These are phyloP conservation scores for Wickerhamomyces alni DNA, from an alignment of 805 yeast genomes.

Conservation along the genomic window DNA sequence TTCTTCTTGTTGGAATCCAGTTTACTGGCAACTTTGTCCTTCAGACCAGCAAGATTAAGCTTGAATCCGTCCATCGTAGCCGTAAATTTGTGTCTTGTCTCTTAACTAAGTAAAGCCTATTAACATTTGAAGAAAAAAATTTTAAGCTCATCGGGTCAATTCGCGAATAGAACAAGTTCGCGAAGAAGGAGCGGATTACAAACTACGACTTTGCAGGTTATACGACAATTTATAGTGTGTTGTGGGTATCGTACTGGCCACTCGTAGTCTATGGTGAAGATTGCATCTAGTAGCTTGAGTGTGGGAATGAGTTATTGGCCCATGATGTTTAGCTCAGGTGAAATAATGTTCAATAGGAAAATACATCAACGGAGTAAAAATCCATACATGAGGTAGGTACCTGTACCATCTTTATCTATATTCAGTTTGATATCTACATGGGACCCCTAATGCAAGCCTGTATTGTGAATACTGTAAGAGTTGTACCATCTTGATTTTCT, in stretches of 20 bases:
- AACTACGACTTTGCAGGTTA: no score
- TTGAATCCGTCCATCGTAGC: slow-evolving; percentile 19
- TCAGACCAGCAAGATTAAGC: slow-evolving; percentile 43
- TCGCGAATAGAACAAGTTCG: neutral
- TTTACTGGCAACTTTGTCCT: slow-evolving; percentile 57
- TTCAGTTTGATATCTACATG: neutral
- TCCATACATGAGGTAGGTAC: no score
- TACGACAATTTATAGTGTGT: no score
- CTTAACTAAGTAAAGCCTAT: neutral
- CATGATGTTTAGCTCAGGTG: no score
- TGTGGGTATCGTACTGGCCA: no score
- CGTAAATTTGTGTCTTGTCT: no score
- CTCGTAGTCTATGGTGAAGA: no score
- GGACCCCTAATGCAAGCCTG: neutral
- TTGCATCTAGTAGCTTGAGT: no score
- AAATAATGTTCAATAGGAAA: no score
- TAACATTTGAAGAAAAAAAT: neutral
- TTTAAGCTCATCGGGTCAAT: neutral
- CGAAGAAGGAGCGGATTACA: no score
- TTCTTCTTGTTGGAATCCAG: slow-evolving; percentile 26
- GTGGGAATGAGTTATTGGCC: no score
- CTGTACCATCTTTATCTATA: neutral
- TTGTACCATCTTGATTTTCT: neutral
- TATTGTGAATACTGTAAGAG: neutral
- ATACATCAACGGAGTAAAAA: no score